Conservation (phyloP, 352 stramenopile genomes). For the Phytophthora citricola region DNA sequence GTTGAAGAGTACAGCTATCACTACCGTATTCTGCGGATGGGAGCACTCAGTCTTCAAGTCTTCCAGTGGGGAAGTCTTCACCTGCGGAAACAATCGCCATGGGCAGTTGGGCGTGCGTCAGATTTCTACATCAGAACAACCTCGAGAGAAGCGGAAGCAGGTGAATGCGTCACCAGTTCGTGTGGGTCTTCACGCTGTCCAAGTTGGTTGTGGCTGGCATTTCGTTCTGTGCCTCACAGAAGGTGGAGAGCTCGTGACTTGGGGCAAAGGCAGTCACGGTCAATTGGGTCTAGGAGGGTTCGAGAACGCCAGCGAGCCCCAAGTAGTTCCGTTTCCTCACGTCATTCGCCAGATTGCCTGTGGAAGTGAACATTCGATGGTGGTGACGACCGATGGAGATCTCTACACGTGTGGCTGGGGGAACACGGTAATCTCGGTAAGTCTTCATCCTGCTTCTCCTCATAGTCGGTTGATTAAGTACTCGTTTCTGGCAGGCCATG, state of each 20-base stretch:
- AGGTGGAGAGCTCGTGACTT: slow-evolving; percentile 49
- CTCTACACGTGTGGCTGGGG: slow-evolving; percentile 83
- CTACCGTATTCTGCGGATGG: slow-evolving; percentile 76
- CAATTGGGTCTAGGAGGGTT: slow-evolving; percentile 58
- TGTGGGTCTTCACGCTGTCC: slow-evolving; percentile 36
- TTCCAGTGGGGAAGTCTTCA: slow-evolving; percentile 43
- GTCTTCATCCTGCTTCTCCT: slow-evolving; percentile 4
- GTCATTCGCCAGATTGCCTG: slow-evolving; percentile 58
- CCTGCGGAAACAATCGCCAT: slow-evolving; percentile 81
- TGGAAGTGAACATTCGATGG: slow-evolving; percentile 78
- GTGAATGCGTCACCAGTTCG: slow-evolving; percentile 33
- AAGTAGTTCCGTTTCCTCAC: slow-evolving; percentile 38
- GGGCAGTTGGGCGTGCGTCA: slow-evolving; percentile 61
- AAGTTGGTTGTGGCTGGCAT: slow-evolving; percentile 80
- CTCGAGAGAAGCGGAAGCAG: slow-evolving; percentile 24
- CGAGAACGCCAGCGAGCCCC: slow-evolving; percentile 26
- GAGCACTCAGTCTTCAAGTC: slow-evolving; percentile 78
- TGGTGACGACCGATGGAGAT: slow-evolving; percentile 54
- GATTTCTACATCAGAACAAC: background rate
- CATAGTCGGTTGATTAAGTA: background rate
- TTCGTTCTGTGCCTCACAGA: slow-evolving; percentile 65
- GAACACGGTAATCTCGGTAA: slow-evolving; percentile 87
- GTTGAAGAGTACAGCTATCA: slow-evolving; percentile 27
- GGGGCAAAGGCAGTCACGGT: slow-evolving; percentile 82
- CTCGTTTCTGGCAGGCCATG: slow-evolving; percentile 52